These are phyloP conservation scores for Petunia secreta DNA, from an alignment of 257 asterid species.

Conservation along the genomic window DNA sequence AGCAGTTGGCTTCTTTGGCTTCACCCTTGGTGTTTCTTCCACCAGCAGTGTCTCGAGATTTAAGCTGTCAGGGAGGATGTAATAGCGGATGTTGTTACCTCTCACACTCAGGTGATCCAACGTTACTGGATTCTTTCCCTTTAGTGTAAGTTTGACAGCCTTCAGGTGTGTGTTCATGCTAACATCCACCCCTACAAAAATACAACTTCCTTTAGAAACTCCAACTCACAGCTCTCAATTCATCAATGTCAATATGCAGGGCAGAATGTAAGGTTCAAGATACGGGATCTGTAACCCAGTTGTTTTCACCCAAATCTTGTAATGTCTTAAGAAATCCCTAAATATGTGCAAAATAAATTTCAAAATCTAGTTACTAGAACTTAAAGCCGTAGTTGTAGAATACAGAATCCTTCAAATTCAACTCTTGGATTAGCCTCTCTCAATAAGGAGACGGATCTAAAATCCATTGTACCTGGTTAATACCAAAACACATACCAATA, in stretches of 20 bases:
- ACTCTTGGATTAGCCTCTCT: no score
- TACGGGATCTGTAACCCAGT: no score
- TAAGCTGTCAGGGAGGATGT: constrained; percentile 84
- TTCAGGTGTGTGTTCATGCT: constrained; percentile 88
- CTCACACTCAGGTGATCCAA: constrained; percentile 89
- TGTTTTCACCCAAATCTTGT: no score
- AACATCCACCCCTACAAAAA: constrained; percentile 72
- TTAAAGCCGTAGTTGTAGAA: no score
- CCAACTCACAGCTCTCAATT: background rate
- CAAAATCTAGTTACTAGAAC: no score
- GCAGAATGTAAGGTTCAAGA: no score
- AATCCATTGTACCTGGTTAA: background rate
- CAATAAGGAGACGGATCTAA: background rate
- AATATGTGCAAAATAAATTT: no score
- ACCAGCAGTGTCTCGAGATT: constrained; percentile 81
- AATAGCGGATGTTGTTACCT: constrained; percentile 86
- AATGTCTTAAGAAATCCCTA: no score
- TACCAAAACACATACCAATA: background rate
- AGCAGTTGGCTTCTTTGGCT: constrained; percentile 87
- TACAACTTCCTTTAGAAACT: background rate
- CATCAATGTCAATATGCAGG: background rate
- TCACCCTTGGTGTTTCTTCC: constrained; percentile 89
- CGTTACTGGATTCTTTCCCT: constrained; percentile 85
- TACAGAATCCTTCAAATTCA: no score
- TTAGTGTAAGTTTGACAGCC: constrained; percentile 77